Evolutionary conservation across 2,329 filamentous ascomycete genomes (phyloP), one percentile per base, ranked within the genome.

Genomic region (Phyllosticta citriasiana): DNA sequence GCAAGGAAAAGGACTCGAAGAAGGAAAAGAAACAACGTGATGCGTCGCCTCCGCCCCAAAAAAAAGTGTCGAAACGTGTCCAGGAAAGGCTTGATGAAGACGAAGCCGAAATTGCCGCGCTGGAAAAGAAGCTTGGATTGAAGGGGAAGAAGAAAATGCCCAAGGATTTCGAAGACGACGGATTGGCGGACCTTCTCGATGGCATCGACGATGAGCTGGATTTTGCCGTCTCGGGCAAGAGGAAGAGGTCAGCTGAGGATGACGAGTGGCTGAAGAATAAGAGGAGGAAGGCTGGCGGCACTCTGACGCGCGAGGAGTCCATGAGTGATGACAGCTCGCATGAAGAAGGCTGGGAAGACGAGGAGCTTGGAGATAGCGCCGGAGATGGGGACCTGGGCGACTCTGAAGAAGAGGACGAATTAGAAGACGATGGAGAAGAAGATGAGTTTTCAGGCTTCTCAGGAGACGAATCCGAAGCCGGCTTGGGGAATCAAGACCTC

Each of bases 121-220:
- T 97, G 33, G 94, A 99, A 76, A 91, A 87, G 72, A 95, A 89
- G 69, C 77, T 99, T 2, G 93, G 94, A 0, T 81, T 97, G 35
- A 89, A 87, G 70, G 84, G 85, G 25, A 88, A 87, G 63, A 95
- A 91, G 69, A 86, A 83, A 33, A 73, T 90, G 4, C 86, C 87
- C 0, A 87, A 88, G 65, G 80, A 85, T 0, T 91, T 92, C 67
- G 82, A 84, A 22, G 89, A 96, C 6, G 92, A 97, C 69, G 93
- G 91, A 0, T 76, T 97, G 2, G 90, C 87, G 52, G 88, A 89
- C 60, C 74, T 99, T 3, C 76, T 97, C 22, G 88, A 84, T 8
- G 88, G 87, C 1, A 67, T 93, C 50, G 83, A 80, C 27, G 82
- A 81, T 14, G 74, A 47, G 74, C 47, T 61, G n/a, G 74, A 55